Conservation (phyloP, 148 eudicot species). For the Rhododendron williamsianum region DNA sequence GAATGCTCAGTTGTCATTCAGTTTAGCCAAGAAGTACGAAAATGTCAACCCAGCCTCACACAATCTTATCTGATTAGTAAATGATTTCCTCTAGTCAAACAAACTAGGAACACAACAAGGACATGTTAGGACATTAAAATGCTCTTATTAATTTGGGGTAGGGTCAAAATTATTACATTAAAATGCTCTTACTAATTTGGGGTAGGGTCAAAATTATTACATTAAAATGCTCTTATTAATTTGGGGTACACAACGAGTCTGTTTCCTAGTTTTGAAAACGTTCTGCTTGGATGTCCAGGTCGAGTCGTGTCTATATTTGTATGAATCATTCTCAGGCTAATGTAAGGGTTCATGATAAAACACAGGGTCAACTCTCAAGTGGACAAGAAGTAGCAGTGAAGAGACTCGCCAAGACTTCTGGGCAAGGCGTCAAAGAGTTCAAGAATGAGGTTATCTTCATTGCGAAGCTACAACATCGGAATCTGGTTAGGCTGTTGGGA, state of each 20-base stretch:
- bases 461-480: constrained; percentile 44
- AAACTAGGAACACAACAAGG: neutral
- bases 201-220: no score
- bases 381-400: constrained; percentile 45
- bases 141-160: no score
- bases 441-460: constrained; percentile 41
- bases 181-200: no score
- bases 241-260: no score
- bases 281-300: neutral
- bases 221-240: no score
- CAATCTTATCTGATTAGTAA: no score
- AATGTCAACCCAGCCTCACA: no score
- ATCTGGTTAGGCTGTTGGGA: constrained; percentile 41
- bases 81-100: neutral
- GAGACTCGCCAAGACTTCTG: constrained; percentile 34
- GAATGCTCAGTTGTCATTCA: neutral
- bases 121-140: neutral
- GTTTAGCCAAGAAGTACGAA: neutral
- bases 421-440: constrained; percentile 42
- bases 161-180: no score
- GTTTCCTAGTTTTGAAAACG: neutral
- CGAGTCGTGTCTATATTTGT: neutral
- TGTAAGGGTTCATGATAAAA: neutral
- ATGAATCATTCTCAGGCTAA: neutral
- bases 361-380: constrained; percentile 30